Evolutionary conservation across 2,329 filamentous ascomycete genomes (phyloP), one percentile per base, ranked within the genome.

Genomic region (Cercospora sojina): DNA sequence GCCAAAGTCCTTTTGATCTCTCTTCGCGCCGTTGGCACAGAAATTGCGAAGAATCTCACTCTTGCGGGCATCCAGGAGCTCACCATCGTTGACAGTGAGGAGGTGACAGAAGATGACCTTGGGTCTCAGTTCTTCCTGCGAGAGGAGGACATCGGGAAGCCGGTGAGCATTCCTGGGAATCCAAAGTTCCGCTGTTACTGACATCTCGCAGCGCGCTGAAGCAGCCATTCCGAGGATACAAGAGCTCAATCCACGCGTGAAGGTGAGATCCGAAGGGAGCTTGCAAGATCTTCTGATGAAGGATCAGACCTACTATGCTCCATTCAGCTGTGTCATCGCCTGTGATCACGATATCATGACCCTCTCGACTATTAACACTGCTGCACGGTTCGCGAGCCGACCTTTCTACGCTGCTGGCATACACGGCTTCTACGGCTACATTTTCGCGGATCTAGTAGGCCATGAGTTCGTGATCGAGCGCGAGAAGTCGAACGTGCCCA

Each of bases 31-130:
- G 86, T 99, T 16, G 93, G 91, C 65, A 96, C 94, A 77, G 95
- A 99, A 80, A 90, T 98, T 63, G 93, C 95, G 69, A 99, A 99
- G 83, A 99, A 98, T 77, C 88, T 99, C 23, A 94, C 97, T 18
- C 87, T 99, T 2, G 93, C 95, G 23, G 95, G 95, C 67, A 91
- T 99, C 74, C 91, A 91, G 65, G 94, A 92, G 32, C 84, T 99
- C 68, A 98, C 94, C 16, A 88, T 99, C 64, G 84, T 95, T 66
- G 95, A 99, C 79, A 86, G 91, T 74, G 88, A 90, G 63, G 69
- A 81, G 9, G 90, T 97, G 64, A 90, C 87, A 0, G 89, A 93
- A 74, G 87, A 90, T 59, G 94, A 98, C 77, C 82, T 97, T 2
- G 91, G 81, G 32, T 78, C 81, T 13, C 80, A 83, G 61, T 84